Percentiles rank a stretch among this genome's conserved stretches.
phyloP scores from a whole-genome alignment of 2,329 filamentous ascomycete genomes.

The Pseudocercospora pini-densiflorae region DNA sequence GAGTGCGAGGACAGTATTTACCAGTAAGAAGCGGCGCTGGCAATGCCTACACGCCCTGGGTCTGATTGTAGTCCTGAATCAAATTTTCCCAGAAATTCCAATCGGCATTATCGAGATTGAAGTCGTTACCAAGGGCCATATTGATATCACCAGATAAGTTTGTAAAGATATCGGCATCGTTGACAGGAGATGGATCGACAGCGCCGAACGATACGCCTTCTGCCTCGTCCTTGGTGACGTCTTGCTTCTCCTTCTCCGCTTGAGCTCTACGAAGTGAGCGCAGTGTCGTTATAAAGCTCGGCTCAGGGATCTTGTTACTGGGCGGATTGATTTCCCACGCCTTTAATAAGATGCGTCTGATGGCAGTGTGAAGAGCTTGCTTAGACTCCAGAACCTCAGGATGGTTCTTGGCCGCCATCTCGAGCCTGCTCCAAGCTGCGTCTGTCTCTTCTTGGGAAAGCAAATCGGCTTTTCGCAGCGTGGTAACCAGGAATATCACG shows the following conservation, averaged over 20 bases:
- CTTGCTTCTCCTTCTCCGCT: background rate
- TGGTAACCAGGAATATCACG: conserved; percentile 38
- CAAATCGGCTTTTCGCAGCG: conserved; percentile 32
- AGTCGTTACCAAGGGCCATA: conserved; percentile 15
- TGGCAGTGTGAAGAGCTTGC: conserved; percentile 46
- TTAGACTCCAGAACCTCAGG: conserved; percentile 42
- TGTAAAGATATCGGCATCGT: background rate
- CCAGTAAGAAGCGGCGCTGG: background rate
- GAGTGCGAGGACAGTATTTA: background rate
- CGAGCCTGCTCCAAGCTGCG: conserved; percentile 48
- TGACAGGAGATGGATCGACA: background rate
- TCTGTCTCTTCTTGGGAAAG: conserved; percentile 29
- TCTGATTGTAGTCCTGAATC: conserved; percentile 25
- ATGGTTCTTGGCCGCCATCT: conserved; percentile 48
- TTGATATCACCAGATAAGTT: conserved; percentile 1
- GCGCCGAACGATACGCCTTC: background rate
- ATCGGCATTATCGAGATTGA: conserved; percentile 27
- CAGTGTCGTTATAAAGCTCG: conserved; percentile 24
- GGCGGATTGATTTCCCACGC: conserved; percentile 44
- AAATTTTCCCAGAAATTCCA: conserved; percentile 34
- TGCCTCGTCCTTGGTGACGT: background rate
- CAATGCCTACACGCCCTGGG: conserved; percentile 1
- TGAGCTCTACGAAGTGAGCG: conserved; percentile 6
- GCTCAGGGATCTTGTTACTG: conserved; percentile 15
- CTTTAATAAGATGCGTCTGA: conserved; percentile 48